These are phyloP conservation scores for Trametes sanguinea DNA, from an alignment of 768 basidiomycete species.

Conservation along the genomic window DNA sequence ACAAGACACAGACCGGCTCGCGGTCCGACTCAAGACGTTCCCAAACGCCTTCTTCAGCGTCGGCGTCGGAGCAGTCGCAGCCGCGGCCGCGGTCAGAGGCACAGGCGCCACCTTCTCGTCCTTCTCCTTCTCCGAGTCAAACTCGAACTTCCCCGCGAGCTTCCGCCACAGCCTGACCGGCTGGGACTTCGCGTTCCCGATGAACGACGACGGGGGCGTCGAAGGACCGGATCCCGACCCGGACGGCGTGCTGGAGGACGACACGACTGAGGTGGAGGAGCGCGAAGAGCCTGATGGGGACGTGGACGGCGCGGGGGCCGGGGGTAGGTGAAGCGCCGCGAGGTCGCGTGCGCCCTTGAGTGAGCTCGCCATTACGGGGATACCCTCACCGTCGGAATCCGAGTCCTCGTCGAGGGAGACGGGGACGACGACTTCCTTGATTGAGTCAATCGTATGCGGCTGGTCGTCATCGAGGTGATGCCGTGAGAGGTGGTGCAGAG, in stretches of 20 bases:
- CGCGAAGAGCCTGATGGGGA: constrained; percentile 22
- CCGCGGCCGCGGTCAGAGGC: neutral
- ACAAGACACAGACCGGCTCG: constrained; percentile 19
- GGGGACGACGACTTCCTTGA: constrained; percentile 25
- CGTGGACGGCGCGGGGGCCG: constrained; percentile 14
- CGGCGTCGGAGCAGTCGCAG: neutral
- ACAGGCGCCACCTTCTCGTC: neutral
- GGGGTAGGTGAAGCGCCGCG: constrained; percentile 3
- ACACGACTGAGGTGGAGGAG: constrained; percentile 14
- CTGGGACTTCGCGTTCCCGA: constrained; percentile 10
- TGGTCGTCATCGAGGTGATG: constrained; percentile 23
- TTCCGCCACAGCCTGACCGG: constrained; percentile 25
- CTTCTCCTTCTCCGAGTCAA: constrained; percentile 17
- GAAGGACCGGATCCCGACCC: constrained; percentile 16
- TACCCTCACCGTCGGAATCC: constrained; percentile 11
- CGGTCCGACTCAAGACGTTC: constrained; percentile 16
- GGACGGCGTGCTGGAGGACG: constrained; percentile 17
- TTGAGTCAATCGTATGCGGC: constrained; percentile 14
- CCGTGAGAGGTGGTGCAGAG: constrained; percentile 11
- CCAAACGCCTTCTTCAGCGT: constrained; percentile 21
- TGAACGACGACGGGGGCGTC: constrained; percentile 10
- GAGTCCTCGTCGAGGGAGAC: constrained; percentile 3
- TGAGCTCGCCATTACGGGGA: constrained; percentile 5
- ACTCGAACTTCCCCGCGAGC: constrained; percentile 23
- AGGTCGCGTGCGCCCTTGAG: neutral